Evolutionary conservation across 208 protist species (phyloP).

Genomic region (Histomonas meleagridis): DNA sequence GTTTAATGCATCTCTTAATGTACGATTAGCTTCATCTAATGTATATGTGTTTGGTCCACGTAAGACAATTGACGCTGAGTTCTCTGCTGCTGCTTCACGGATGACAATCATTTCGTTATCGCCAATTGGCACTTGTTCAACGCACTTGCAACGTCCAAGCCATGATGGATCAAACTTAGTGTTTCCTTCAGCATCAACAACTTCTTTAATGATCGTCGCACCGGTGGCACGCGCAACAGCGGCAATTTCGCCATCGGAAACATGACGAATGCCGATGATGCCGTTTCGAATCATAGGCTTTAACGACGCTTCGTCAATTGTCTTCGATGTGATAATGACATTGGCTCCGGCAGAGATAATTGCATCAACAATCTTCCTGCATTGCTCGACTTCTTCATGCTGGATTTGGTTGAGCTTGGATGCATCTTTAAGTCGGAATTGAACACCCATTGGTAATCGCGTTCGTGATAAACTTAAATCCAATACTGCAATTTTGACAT

Average conservation of each 20-base stretch:
- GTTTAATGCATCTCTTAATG: conserved; percentile 94
- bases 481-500: conserved; percentile 92
- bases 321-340: conserved; percentile 95
- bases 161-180: conserved; percentile 39
- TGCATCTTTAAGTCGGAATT: conserved; percentile 44
- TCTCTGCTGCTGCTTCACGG: conserved; percentile 52
- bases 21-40: conserved; percentile 56
- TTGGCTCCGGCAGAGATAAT: conserved; percentile 73
- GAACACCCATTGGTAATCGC: conserved; percentile 85
- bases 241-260: background rate
- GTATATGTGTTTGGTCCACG: conserved; percentile 82
- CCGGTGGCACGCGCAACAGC: conserved; percentile 49
- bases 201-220: conserved; percentile 36
- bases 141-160: conserved; percentile 39
- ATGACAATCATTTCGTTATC: conserved; percentile 83
- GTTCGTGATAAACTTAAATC: conserved; percentile 91
- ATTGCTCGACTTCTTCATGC: background rate
- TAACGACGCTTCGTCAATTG: conserved; percentile 90
- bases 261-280: conserved; percentile 21
- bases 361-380: background rate
- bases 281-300: conserved; percentile 56
- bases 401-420: background rate
- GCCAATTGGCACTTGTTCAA: conserved; percentile 53
- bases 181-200: conserved; percentile 43
- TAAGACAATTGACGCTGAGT: conserved; percentile 84